Percentiles rank a stretch among this genome's conserved stretches.
Conservation (phyloP, 2,329 filamentous ascomycete species). For the Arthrobotrys sinensis region DNA sequence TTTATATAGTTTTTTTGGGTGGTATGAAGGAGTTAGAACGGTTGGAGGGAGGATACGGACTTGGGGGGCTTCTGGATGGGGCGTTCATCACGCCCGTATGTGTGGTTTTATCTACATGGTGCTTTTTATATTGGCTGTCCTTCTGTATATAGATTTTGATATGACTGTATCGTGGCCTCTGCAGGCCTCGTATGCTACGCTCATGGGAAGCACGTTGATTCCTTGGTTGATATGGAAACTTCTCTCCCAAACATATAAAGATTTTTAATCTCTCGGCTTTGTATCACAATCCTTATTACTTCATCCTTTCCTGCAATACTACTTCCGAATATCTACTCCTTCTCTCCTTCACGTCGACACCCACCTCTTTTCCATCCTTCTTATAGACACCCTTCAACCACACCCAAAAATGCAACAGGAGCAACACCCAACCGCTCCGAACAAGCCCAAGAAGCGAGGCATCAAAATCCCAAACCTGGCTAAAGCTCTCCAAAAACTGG, state of each 20-base stretch:
- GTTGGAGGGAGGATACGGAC: neutral
- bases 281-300: too few relatives aligned
- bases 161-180: neutral
- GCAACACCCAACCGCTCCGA: slow-evolving; percentile 15
- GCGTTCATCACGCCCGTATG: slow-evolving; percentile 51
- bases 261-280: too few relatives aligned
- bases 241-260: too few relatives aligned
- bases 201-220: too few relatives aligned
- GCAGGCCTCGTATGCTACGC: too few relatives aligned
- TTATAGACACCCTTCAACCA: neutral
- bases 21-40: slow-evolving; percentile 10
- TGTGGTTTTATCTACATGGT: slow-evolving; percentile 6
- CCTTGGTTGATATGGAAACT: too few relatives aligned
- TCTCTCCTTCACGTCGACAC: neutral
- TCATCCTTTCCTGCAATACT: too few relatives aligned
- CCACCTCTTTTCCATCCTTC: too few relatives aligned
- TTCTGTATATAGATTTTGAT: slow-evolving; percentile 15
- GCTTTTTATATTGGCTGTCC: neutral
- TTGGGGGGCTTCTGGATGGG: neutral
- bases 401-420: slow-evolving; percentile 36
- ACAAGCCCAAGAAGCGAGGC: neutral
- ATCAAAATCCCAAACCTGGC: slow-evolving; percentile 11
- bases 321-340: too few relatives aligned
- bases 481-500: neutral
- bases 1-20: slow-evolving; percentile 30